phyloP scores from a whole-genome alignment of 2,329 filamentous ascomycete genomes.

The Talaromyces funiculosus region DNA sequence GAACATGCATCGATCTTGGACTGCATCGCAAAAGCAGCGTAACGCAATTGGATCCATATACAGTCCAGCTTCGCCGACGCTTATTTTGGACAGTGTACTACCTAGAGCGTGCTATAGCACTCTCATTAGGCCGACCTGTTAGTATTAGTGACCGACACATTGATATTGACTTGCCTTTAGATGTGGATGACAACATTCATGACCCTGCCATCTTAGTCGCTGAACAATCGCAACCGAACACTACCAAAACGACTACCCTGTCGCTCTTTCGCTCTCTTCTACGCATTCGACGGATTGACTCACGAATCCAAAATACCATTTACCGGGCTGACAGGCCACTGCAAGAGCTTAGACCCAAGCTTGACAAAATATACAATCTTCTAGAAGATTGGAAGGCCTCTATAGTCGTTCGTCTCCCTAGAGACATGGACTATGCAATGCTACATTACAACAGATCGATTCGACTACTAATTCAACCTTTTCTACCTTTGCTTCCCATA shows the following conservation, averaged over 20 bases:
- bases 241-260: conserved; percentile 30
- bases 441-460: conserved; percentile 48
- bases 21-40: conserved; percentile 47
- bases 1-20: conserved; percentile 49
- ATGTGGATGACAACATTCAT: conserved; percentile 39
- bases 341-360: conserved; percentile 42
- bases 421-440: conserved; percentile 45
- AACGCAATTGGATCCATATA: conserved; percentile 35
- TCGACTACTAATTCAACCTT: conserved; percentile 48
- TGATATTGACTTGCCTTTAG: conserved; percentile 45
- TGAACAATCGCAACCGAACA: conserved; percentile 20
- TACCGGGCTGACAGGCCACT: conserved; percentile 47
- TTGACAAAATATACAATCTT: conserved; percentile 42
- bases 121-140: conserved; percentile 47
- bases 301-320: conserved; percentile 48
- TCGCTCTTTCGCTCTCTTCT: conserved; percentile 43
- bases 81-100: conserved; percentile 52
- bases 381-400: conserved; percentile 46
- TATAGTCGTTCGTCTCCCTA: conserved; percentile 28
- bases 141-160: conserved; percentile 50
- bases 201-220: conserved; percentile 29
- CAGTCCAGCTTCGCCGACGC: conserved; percentile 42
- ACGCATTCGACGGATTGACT: conserved; percentile 44
- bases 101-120: conserved; percentile 46
- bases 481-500: conserved; percentile 43